Conservation (phyloP, 768 basidiomycete genomes). For the Hemileccinum impolitum region DNA sequence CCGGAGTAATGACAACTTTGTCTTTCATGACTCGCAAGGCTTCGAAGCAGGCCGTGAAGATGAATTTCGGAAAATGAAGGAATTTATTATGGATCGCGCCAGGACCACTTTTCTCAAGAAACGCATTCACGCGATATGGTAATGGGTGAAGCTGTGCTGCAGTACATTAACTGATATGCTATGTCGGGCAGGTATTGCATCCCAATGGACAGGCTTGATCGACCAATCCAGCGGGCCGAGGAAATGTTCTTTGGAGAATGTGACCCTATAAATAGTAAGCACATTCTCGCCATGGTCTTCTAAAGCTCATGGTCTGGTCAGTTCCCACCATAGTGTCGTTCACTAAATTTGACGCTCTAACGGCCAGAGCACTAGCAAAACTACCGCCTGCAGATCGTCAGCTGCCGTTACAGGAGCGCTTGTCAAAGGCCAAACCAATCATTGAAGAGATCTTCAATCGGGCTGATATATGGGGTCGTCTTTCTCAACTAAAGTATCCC, state of each 20-base stretch:
- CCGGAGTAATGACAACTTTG: neutral
- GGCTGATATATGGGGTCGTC: neutral
- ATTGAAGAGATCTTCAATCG: neutral
- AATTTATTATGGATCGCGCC: conserved; percentile 4
- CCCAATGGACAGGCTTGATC: conserved; percentile 2
- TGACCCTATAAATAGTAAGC: neutral
- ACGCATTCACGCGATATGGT: conserved; percentile 8
- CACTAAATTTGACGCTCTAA: conserved; percentile 10
- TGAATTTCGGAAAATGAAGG: conserved; percentile 1
- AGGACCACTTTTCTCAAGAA: conserved; percentile 2
- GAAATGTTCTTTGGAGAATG: conserved; percentile 4
- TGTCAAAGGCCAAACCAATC: neutral
- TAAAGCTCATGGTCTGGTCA: neutral
- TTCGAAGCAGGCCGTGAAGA: conserved; percentile 8
- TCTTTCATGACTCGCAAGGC: conserved; percentile 4
- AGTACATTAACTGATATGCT: neutral
- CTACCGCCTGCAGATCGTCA: neutral
- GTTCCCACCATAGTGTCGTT: conserved; percentile 9
- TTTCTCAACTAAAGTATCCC: neutral
- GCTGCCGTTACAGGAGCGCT: neutral
- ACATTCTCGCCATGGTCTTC: no score
- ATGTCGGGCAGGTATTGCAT: conserved; percentile 2
- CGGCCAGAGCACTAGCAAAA: neutral
- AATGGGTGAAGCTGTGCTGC: neutral
- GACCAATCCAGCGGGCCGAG: neutral